Base-by-base conservation (phyloP, 495 filamentous ascomycete genomes). In the Penicillium flavigenum region DNA sequence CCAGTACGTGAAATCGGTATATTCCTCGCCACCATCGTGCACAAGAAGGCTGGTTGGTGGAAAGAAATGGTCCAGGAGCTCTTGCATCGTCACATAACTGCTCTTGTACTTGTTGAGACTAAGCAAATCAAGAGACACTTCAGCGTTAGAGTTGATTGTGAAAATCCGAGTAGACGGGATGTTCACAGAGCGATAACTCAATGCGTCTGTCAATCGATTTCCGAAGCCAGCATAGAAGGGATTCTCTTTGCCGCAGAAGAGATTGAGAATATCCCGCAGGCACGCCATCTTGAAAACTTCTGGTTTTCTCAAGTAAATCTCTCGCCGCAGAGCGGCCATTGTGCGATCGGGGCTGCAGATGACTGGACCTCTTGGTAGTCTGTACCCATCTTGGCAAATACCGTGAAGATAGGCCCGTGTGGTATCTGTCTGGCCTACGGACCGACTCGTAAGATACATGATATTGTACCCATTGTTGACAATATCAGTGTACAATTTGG, bases 201-300 rank as follows among this genome's bases (percentile, higher is more conserved):
- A 80, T 38, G 96, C 94, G 65, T 99, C 94, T 4, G 94, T 99
- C 56, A 99, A 81, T 43, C 93, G 85, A 70, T 99, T 99, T 54
- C 94, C 94, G 69, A 99, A 99, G 0, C 94, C 94, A 16, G 94
- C 95, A 63, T 93, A 98, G 70, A 99, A 99, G 0, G 94, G 94
- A 22, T 84, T 87, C 52, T 85, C 78, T 24, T 88, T 85, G 2
- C 81, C 81, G n/a, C 83, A 85, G 66, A 96, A 99, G 2, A 99
- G 83, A 47, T 84, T 88, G 57, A 90, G 80, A 58, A 99, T 97
- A 72, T 99, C 94, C 22, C 94, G 85, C 41, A 99, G 75, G 59
- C 95, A 98, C 5, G 93, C 88, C 94, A 99, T 99, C 75, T 99
- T 99, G 83, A 99, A 99, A 4, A 98, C 91, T 67, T 99, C 92